phyloP scores from a whole-genome alignment of 2,329 filamentous ascomycete species.

The Rutstroemia sp. region DNA sequence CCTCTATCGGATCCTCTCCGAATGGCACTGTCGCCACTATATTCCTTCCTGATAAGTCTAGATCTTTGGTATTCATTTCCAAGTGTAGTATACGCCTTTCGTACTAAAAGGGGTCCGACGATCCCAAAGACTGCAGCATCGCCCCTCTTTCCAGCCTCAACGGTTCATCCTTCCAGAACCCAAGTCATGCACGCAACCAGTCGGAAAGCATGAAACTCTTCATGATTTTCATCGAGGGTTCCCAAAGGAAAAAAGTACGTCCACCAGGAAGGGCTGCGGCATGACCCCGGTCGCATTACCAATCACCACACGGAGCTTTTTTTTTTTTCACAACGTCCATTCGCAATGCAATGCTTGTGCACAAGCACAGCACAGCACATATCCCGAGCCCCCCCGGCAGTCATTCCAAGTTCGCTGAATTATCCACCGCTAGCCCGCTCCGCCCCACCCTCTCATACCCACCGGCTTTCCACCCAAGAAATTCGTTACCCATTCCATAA shows the following conservation, averaged over 20 bases:
- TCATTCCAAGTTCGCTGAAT: too few relatives aligned
- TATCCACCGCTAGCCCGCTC: background rate
- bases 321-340: too few relatives aligned
- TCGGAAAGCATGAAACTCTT: background rate
- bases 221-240: background rate
- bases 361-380: too few relatives aligned
- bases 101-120: background rate
- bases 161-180: background rate
- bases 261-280: slow-evolving; percentile 2
- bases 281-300: slow-evolving; percentile 9
- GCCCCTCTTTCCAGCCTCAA: background rate
- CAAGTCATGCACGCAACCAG: background rate
- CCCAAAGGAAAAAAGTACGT: background rate
- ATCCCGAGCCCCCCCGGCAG: too few relatives aligned
- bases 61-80: too few relatives aligned
- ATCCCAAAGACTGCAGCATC: background rate
- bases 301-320: background rate
- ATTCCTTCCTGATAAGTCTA: background rate
- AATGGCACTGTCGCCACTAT: background rate
- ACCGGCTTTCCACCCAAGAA: background rate
- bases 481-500: background rate
- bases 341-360: too few relatives aligned
- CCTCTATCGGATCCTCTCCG: background rate
- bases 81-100: too few relatives aligned
- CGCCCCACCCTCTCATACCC: background rate